phyloP scores from a whole-genome alignment of 345 rosid species.

The Carallia pectinifolia region DNA sequence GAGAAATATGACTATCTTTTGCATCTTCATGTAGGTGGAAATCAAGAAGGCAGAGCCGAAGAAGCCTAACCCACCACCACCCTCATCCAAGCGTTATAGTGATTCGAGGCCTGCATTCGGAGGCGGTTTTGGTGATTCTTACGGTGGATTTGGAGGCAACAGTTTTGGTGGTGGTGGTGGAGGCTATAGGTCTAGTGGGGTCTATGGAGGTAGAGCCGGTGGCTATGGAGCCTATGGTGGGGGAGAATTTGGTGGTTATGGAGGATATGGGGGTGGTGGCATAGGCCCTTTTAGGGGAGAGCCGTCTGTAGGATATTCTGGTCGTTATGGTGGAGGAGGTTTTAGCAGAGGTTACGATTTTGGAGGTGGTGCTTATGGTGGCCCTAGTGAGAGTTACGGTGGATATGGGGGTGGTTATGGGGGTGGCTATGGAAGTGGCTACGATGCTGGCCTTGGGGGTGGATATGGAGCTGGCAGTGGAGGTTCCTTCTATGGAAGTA shows the following conservation, averaged over 20 bases:
- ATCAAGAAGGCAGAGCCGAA: slow-evolving; percentile 99
- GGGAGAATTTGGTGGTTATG: slow-evolving; percentile 66
- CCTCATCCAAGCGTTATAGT: slow-evolving; percentile 22
- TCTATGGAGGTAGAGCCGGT: slow-evolving; percentile 55
- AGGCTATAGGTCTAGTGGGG: slow-evolving; percentile 59
- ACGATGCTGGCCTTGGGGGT: slow-evolving; percentile 40
- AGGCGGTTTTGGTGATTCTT: slow-evolving; percentile 43
- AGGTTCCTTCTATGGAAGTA: slow-evolving; percentile 14
- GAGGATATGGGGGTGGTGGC: slow-evolving; percentile 50
- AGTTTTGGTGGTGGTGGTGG: slow-evolving; percentile 43
- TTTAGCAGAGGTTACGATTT: slow-evolving; percentile 61
- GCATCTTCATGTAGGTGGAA: slow-evolving; percentile 64
- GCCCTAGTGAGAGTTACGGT: slow-evolving; percentile 48
- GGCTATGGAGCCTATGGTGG: slow-evolving; percentile 66
- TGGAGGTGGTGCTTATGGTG: slow-evolving; percentile 59
- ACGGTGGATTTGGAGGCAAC: slow-evolving; percentile 55
- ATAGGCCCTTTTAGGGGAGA: slow-evolving; percentile 79
- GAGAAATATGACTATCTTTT: neutral
- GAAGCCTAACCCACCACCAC: slow-evolving; percentile 66
- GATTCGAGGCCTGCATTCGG: slow-evolving; percentile 44
- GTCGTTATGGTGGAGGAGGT: slow-evolving; percentile 77
- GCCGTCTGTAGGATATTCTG: slow-evolving; percentile 61
- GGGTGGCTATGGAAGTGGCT: slow-evolving; percentile 45
- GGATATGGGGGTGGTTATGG: slow-evolving; percentile 49
- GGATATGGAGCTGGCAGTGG: slow-evolving; percentile 19